Evolutionary conservation across 306 rosid species (phyloP), one percentile per base, ranked within the genome.

Genomic region (Quercus suber): DNA sequence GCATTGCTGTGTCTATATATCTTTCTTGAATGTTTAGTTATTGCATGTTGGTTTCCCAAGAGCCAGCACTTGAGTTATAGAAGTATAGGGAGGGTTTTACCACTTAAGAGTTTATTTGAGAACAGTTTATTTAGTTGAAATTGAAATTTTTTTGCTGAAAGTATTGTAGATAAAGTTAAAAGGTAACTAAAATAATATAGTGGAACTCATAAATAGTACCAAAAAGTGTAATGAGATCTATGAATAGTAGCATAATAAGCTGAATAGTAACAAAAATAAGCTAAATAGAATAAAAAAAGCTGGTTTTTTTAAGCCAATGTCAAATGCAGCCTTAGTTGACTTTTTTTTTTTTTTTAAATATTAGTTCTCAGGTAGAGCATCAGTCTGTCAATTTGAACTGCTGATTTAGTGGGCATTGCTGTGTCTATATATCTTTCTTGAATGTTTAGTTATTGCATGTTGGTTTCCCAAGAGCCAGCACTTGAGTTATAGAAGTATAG

Each of bases 1-100:
- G 35, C 56, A 53, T 31, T 73, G 69, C n/a, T 53, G 61, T 69
- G 53, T 65, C 75, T 60, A 9, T 35, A 63, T 84, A 21, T 65
- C 31, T 57, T 57, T 35, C 69, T 74, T 25, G 12, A n/a, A 27
- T n/a, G 45, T 19, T 70, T 45, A 37, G 55, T 71, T 13, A 21
- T 60, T 71, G 51, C 19, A 27, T 57, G 21, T 61, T 71, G 59
- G 57, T 74, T 60, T 55, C 45, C 43, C 18, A 33, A 78, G 19
- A 14, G 57, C 35, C 31, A 64, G 10, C n/a, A 69, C 18, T 69
- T 69, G n/a, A 27, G n/a, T 20, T 5, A 28, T 20, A 6, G 12
- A 18, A 31, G 45, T 67, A 49, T 19, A n/a, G 51, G 64, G 57
- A 8, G 45, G 3, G 45, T 37, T 37, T 37, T 37, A 7, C 3